phyloP scores from a whole-genome alignment of 768 basidiomycete genomes.

The Gymnopilus dilepis region DNA sequence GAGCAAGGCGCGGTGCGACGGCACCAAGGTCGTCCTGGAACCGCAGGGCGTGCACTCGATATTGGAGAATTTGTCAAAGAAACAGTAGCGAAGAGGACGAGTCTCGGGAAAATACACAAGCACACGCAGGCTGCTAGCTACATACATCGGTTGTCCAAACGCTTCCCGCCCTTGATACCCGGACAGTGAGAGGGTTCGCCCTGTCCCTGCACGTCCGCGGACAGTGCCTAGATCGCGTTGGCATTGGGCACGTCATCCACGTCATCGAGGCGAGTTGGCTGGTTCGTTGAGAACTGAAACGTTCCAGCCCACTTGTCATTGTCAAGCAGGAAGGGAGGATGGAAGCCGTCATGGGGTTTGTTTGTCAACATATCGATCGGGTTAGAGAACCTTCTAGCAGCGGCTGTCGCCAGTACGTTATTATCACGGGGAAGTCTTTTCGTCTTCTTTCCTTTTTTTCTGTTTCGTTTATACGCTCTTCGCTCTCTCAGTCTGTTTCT shows the following conservation, averaged over 20 bases:
- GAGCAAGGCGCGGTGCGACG: constrained; percentile 83
- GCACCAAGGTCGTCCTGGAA: constrained; percentile 80
- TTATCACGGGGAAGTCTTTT: neutral
- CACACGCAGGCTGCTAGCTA: constrained; percentile 3
- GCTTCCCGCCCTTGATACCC: constrained; percentile 2
- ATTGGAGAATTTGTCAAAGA: constrained; percentile 45
- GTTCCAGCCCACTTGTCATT: too few species aligned
- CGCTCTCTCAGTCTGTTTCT: too few species aligned
- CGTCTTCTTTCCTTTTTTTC: neutral
- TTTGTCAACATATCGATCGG: neutral
- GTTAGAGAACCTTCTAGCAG: neutral
- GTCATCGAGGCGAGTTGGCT: too few species aligned
- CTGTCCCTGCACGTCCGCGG: neutral
- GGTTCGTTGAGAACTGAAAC: too few species aligned
- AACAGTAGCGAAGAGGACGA: constrained; percentile 24
- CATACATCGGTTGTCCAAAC: constrained; percentile 8
- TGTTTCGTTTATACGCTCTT: too few species aligned
- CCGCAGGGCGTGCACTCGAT: constrained; percentile 55
- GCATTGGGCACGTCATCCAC: neutral
- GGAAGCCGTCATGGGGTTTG: neutral
- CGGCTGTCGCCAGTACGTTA: neutral
- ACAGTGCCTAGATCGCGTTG: neutral
- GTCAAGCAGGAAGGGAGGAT: neutral
- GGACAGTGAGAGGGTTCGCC: neutral
- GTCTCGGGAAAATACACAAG: neutral